Conservation (phyloP, 257 asterid genomes). For the Fraxinus excelsior region DNA sequence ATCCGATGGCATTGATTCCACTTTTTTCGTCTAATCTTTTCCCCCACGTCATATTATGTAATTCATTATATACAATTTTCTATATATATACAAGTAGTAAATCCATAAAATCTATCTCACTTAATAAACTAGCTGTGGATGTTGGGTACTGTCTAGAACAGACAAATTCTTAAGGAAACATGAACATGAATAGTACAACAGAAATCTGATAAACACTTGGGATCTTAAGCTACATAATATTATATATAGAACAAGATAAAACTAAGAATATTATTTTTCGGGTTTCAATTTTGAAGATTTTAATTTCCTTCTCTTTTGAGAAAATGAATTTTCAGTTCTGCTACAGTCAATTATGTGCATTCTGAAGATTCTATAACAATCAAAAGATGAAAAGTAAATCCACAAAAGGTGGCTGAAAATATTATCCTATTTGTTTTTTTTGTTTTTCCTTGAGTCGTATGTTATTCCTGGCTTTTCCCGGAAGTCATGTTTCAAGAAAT, state of each 20-base stretch:
- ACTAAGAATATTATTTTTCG: neutral
- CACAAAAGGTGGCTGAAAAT: neutral
- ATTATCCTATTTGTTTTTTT: neutral
- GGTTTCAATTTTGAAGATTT: neutral
- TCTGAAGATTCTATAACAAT: neutral
- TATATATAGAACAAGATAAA: too few relatives aligned
- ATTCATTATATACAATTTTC: too few relatives aligned
- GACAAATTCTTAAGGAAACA: constrained; percentile 13
- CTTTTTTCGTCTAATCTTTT: too few relatives aligned
- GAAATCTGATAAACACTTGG: neutral
- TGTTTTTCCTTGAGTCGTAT: neutral
- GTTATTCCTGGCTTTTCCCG: neutral
- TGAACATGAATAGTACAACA: neutral
- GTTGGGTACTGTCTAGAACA: constrained; percentile 29
- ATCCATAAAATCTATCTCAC: neutral
- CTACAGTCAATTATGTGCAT: neutral
- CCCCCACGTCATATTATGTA: too few relatives aligned
- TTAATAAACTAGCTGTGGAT: constrained; percentile 30
- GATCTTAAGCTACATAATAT: too few relatives aligned
- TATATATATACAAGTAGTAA: too few relatives aligned
- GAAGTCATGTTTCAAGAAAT: constrained; percentile 64
- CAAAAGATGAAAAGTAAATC: neutral
- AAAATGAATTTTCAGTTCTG: neutral
- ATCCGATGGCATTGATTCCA: too few relatives aligned
- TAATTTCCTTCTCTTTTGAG: neutral